Evolutionary conservation across 306 rosid species (phyloP), one percentile per base, ranked within the genome.

Genomic region (Prosopis cineraria): DNA sequence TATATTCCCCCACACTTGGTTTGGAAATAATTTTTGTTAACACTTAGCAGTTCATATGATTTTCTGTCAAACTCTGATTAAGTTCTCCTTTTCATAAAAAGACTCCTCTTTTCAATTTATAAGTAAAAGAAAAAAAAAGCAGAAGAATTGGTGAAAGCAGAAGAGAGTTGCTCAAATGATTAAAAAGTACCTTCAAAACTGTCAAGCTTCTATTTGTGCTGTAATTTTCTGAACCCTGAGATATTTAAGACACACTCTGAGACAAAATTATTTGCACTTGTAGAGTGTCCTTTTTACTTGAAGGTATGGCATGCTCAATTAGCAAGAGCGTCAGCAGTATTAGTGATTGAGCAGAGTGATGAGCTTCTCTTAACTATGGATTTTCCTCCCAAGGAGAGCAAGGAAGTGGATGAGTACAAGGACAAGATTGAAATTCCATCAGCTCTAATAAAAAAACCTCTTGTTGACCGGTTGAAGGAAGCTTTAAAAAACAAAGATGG

Each of bases 361-460:
- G 99, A 95, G 85, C 77, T 94, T 73, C 84, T 93, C 13, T 82
- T 95, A 75, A 95, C 98, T 3, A 95, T 95, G 99, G 99, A 93
- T 77, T 83, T n/a, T n/a, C n/a, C 91, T 37, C 99, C 99, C 0
- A 84, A 82, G 76, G 91, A 86, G 77, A 87, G 90, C 81, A 64
- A 0, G 0, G 91, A 85, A 30, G 89, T 91, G 8, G 98, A 91
- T 29, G 89, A 86, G 20, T 95, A 89, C 84, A 85, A 93, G 16
- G 97, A 90, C 70, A 88, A 87, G 80, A 77, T 94, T 45, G 66
- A 27, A 39, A 89, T 94, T 47, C 98, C 98, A 10, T 92, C 97
- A 0, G 97, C 88, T 59, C 81, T 94, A 56, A 79, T 94, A 43
- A 84, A 84, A 17, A 94, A 92, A 76, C 82, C 92, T 6, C 85